Evolutionary conservation across 139 green algal genomes (phyloP).

Genomic region (Edaphochlamys debaryana): DNA sequence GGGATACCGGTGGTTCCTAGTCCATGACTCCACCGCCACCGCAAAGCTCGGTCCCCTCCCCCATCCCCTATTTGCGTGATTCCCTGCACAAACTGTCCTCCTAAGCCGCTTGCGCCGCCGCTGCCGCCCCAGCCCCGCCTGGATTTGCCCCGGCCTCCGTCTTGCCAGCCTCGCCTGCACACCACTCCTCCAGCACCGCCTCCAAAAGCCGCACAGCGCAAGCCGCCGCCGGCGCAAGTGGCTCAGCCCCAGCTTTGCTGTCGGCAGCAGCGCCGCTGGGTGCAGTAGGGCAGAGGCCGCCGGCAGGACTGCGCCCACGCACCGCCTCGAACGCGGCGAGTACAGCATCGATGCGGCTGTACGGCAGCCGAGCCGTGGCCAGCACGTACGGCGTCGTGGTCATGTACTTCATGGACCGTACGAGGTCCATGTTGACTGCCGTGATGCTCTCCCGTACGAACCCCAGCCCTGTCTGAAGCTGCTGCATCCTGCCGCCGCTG

Average conservation of each 20-base stretch:
- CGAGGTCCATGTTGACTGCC: conserved; percentile 7
- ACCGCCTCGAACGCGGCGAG: conserved; percentile 6
- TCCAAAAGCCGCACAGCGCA: conserved; percentile 6
- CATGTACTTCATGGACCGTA: conserved; percentile 26
- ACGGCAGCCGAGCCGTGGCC: conserved; percentile 1
- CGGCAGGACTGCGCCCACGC: neutral
- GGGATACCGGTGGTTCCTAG: no score
- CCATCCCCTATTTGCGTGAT: no score
- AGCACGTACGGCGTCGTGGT: conserved; percentile 28
- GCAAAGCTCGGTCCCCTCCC: no score
- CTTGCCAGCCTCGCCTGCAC: no score
- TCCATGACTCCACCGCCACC: no score
- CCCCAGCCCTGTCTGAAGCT: neutral
- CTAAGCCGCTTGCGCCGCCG: no score
- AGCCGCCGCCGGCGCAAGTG: neutral
- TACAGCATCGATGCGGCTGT: neutral
- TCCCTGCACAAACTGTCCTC: no score
- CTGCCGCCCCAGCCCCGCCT: no score
- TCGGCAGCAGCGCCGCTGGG: neutral
- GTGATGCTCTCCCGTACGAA: conserved; percentile 27
- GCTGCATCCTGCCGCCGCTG: neutral
- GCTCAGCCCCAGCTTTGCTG: neutral
- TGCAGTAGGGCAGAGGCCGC: neutral
- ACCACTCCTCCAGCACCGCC: neutral
- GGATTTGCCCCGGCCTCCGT: no score